phyloP scores from a whole-genome alignment of 1,284 basidiomycete species.

The Irpex lacteus region DNA sequence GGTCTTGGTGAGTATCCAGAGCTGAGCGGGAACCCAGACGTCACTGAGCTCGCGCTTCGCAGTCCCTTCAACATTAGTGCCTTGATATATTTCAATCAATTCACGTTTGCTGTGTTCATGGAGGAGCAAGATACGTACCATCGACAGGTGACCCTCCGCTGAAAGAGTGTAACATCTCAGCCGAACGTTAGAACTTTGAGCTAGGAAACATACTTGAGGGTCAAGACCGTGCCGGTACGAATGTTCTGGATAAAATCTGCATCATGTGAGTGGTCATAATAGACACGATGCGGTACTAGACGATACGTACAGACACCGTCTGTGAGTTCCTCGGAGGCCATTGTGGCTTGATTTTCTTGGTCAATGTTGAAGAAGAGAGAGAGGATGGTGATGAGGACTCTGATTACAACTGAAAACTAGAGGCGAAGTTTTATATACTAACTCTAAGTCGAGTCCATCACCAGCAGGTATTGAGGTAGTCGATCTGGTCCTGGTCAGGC shows the following conservation, averaged over 20 bases:
- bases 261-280: neutral
- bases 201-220: neutral
- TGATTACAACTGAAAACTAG: too few species aligned
- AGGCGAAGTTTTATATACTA: too few species aligned
- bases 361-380: neutral
- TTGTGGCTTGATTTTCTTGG: too few species aligned
- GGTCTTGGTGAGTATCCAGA: neutral
- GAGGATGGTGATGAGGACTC: too few species aligned
- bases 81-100: neutral
- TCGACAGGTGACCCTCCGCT: neutral
- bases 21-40: neutral
- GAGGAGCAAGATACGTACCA: neutral
- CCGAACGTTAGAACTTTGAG: neutral
- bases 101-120: neutral
- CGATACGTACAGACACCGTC: neutral
- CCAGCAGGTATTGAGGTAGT: too few species aligned
- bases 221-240: neutral
- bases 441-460: too few species aligned
- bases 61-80: neutral
- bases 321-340: neutral
- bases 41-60: neutral
- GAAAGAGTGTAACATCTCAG: neutral
- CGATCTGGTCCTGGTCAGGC: too few species aligned
- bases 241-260: constrained; percentile 1
- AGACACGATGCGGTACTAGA: neutral